Conservation (phyloP, 202 grass and related monocot genomes). For the Alloteropsis angusta region DNA sequence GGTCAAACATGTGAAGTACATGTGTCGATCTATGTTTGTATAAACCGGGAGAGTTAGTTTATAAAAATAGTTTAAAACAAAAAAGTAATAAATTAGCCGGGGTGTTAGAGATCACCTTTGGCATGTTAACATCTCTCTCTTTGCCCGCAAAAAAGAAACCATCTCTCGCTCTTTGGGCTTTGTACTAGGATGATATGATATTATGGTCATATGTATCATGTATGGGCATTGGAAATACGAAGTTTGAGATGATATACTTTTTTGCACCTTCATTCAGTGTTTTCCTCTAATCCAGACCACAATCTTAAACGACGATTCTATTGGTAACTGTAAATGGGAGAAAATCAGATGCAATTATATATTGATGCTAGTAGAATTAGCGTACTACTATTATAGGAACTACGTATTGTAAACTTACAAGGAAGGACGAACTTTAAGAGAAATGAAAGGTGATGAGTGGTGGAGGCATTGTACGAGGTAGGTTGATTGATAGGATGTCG, state of each 20-base stretch:
- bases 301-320: background rate
- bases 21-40: no score
- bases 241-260: no score
- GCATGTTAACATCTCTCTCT: background rate
- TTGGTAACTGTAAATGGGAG: background rate
- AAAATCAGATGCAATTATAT: background rate
- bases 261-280: no score
- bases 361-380: background rate
- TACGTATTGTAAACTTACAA: background rate
- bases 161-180: no score
- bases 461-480: conserved; percentile 31
- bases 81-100: no score
- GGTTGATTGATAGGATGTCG: conserved; percentile 17
- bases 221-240: no score
- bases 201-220: no score
- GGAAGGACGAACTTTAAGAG: background rate
- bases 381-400: background rate
- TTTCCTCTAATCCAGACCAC: background rate
- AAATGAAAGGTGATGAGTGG: background rate
- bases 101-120: background rate
- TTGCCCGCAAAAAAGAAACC: no score
- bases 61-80: no score
- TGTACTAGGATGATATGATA: no score
- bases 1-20: background rate
- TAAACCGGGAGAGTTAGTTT: no score